Conservation (phyloP, 176 grass and related monocot genomes). For the Avena eriantha region DNA sequence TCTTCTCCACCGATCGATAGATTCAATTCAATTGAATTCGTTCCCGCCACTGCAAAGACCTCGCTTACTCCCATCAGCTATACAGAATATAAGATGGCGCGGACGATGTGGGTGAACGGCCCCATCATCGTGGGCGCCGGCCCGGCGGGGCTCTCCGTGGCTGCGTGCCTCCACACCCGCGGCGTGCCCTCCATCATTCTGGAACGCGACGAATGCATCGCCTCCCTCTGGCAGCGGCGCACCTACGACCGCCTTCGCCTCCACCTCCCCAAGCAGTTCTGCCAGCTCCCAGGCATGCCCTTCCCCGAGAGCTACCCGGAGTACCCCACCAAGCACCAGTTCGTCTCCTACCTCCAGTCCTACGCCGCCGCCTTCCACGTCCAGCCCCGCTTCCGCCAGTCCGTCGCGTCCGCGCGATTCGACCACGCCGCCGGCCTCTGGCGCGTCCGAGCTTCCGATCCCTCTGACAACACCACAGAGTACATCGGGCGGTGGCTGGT, state of each 20-base stretch:
- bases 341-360: slow-evolving; percentile 39
- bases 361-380: slow-evolving; percentile 33
- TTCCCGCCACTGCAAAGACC: neutral
- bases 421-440: slow-evolving; percentile 8
- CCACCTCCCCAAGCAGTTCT: slow-evolving; percentile 46
- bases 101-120: slow-evolving; percentile 28
- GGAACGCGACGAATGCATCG: slow-evolving; percentile 40
- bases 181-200: slow-evolving; percentile 35
- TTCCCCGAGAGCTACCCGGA: slow-evolving; percentile 31
- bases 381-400: neutral
- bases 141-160: slow-evolving; percentile 33
- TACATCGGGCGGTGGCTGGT: slow-evolving; percentile 42
- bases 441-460: neutral
- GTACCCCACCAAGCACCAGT: slow-evolving; percentile 40
- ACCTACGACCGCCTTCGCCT: slow-evolving; percentile 54
- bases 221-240: slow-evolving; percentile 43
- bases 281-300: slow-evolving; percentile 45
- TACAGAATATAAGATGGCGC: neutral
- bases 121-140: slow-evolving; percentile 44
- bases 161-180: slow-evolving; percentile 14
- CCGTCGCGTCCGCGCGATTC: slow-evolving; percentile 29
- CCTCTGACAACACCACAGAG: neutral
- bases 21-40: neutral
- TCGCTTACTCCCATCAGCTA: no score
- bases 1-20: neutral